Base-by-base conservation (phyloP, 192 early-diverging fungal genomes). In the Coemansia sp. region DNA sequence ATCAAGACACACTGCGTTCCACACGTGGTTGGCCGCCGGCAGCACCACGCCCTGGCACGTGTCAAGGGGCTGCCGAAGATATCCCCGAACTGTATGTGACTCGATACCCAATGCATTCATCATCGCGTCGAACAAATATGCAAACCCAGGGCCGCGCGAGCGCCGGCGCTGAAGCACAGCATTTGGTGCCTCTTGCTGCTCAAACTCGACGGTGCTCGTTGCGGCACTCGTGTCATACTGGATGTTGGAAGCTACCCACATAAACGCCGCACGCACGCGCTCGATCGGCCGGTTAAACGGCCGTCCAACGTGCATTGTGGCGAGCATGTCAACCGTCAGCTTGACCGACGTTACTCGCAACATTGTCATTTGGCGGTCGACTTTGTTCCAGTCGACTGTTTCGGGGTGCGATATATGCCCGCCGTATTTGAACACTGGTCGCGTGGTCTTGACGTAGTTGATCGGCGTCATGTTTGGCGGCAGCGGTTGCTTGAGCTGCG, bases 241-340 rank as follows among this genome's bases (percentile, higher is more conserved):
- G 45, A 91, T 86, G 62, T 91, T 91, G 37, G 84, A 83, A 32
- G 85, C 84, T 7, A 91, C 80, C 89, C 89, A 91, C 5, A 81
- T 72, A 76, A 89, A 91, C 17, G 86, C 77, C 11, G 83, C 84
- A 4, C 89, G 83, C n/a, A 85, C 69, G 23, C 85, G 86, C 54
- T 84, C 83, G 1, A 87, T 51, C 1, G 85, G 82, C 12, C 73
- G 81, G 45, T 79, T 80, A 52, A 89, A 91, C 1, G 89, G 89
- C 32, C 89, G 83, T 3, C 83, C 83, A 10, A 91, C 70, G 49
- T 86, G 87, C 79, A 86, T 86, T 22, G 84, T 84, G 4, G 87
- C 84, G 29, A 91, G 60, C 1, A 85, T 51, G 10, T 86, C 84
- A 17, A 87, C 84, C 0, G 86, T 91, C 37, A 91, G 64, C 41